A percentile compares a stretch with the other conserved stretches of the same genome.
These are phyloP conservation scores for Tylopilus vinaceipallidus DNA, from an alignment of 768 basidiomycete species.

Conservation along the genomic window DNA sequence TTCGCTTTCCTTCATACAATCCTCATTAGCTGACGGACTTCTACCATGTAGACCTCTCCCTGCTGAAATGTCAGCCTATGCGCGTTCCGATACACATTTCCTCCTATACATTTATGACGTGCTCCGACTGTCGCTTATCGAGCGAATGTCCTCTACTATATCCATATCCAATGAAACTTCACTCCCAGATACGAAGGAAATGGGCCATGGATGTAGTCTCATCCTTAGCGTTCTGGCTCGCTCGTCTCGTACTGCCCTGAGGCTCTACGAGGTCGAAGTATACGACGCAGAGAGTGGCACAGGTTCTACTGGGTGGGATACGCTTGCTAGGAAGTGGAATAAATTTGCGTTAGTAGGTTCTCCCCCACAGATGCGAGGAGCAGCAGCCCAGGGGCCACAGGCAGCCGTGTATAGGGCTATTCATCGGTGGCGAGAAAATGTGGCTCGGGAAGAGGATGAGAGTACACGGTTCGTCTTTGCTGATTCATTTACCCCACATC, in stretches of 20 bases:
- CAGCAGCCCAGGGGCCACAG: conserved; percentile 41
- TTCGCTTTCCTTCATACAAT: neutral
- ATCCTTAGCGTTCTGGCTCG: conserved; percentile 65
- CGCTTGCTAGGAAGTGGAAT: conserved; percentile 80
- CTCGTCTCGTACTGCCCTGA: conserved; percentile 75
- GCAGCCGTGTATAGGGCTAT: conserved; percentile 66
- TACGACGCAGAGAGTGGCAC: conserved; percentile 67
- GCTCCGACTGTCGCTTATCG: conserved; percentile 83
- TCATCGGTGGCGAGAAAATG: conserved; percentile 79
- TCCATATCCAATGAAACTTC: conserved; percentile 18
- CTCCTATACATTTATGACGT: conserved; percentile 90
- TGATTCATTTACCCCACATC: neutral
- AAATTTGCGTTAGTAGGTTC: conserved; percentile 45
- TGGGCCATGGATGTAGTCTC: conserved; percentile 36
- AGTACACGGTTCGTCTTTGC: conserved; percentile 60
- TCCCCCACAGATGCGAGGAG: conserved; percentile 27
- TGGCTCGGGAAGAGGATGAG: conserved; percentile 84
- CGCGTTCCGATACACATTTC: conserved; percentile 95
- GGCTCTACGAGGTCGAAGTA: conserved; percentile 62
- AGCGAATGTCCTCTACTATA: conserved; percentile 44
- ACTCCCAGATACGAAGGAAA: neutral
- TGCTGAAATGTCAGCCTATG: conserved; percentile 86
- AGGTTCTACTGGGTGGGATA: conserved; percentile 76
- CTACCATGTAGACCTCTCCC: conserved; percentile 61
- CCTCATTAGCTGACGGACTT: neutral